Evolutionary conservation across 495 filamentous ascomycete species (phyloP).

Genomic region (Neurospora sp.): DNA sequence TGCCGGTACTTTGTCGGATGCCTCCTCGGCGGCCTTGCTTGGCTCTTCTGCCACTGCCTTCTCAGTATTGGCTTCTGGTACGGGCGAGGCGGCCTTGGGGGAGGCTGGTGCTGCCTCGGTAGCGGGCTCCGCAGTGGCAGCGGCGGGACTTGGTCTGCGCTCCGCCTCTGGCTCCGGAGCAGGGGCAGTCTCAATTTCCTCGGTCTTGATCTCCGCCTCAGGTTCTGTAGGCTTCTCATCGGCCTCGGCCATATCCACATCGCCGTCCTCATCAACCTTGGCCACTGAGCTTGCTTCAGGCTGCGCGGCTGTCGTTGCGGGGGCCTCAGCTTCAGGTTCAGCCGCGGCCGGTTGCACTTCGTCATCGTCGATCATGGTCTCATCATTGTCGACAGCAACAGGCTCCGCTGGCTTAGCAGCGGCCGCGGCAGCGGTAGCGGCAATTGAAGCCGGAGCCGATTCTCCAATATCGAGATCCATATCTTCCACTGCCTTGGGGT

Average conservation of each 20-base stretch:
- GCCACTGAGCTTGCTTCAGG: neutral
- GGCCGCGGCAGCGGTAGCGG: slow-evolving; percentile 36
- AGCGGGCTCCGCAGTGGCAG: slow-evolving; percentile 1
- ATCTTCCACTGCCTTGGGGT: slow-evolving; percentile 54
- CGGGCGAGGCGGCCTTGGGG: neutral
- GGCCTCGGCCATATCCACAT: slow-evolving; percentile 26
- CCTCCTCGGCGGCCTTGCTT: neutral
- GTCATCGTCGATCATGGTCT: slow-evolving; percentile 57
- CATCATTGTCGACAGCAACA: slow-evolving; percentile 37
- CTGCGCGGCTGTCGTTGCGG: neutral
- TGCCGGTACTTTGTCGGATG: neutral
- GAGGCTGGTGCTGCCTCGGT: neutral
- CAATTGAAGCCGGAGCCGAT: slow-evolving; percentile 44
- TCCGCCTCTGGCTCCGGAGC: slow-evolving; percentile 6
- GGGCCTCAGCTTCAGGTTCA: slow-evolving; percentile 1
- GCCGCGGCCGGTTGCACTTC: slow-evolving; percentile 7
- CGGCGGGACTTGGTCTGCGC: neutral
- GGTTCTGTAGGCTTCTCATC: slow-evolving; percentile 12
- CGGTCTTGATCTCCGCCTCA: slow-evolving; percentile 18
- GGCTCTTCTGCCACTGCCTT: neutral
- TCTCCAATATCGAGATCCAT: slow-evolving; percentile 52
- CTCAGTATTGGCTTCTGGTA: neutral
- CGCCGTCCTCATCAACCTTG: slow-evolving; percentile 24
- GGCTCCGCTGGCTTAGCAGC: slow-evolving; percentile 39
- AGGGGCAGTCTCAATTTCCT: slow-evolving; percentile 16